A percentile compares a stretch with the other conserved stretches of the same genome.
These are phyloP conservation scores for Kwoniella sp. DNA, from an alignment of 768 basidiomycete species.

Conservation along the genomic window DNA sequence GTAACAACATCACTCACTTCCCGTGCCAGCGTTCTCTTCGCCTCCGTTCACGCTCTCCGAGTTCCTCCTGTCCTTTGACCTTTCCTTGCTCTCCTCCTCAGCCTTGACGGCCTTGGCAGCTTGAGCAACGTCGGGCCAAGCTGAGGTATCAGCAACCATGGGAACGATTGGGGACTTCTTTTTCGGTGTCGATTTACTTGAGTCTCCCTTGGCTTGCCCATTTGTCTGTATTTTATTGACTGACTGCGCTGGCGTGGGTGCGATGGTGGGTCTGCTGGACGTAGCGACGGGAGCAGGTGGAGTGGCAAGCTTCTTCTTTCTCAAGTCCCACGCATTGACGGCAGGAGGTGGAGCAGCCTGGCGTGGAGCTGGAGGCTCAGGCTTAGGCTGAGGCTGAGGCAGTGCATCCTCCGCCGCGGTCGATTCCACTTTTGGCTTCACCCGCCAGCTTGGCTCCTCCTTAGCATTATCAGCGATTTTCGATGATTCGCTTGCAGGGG, in stretches of 20 bases:
- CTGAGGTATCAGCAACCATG: no score
- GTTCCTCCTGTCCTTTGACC: constrained; percentile 21
- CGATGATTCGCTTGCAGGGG: constrained; percentile 9
- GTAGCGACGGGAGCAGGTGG: neutral
- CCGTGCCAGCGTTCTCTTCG: constrained; percentile 15
- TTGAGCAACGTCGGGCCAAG: constrained; percentile 44
- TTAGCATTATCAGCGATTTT: constrained; percentile 10
- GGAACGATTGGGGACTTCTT: no score
- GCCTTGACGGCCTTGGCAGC: constrained; percentile 28
- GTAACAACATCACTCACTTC: constrained; percentile 19
- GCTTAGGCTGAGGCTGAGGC: neutral
- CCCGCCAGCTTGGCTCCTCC: constrained; percentile 30
- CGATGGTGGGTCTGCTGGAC: neutral
- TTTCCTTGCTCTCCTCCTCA: constrained; percentile 29
- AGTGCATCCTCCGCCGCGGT: neutral
- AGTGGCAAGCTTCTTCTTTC: constrained; percentile 24
- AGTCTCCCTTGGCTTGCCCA: neutral
- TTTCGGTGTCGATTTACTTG: constrained; percentile 13
- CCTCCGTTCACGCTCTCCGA: constrained; percentile 14
- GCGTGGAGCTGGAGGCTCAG: neutral
- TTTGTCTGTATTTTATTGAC: neutral
- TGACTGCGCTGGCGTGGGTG: neutral
- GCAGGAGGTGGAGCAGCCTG: constrained; percentile 18
- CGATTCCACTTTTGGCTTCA: constrained; percentile 4
- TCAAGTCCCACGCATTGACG: constrained; percentile 44